Percentiles rank a stretch among this genome's conserved stretches.
phyloP scores from a whole-genome alignment of 2,329 filamentous ascomycete genomes.

The Ustilaginoidea virens region DNA sequence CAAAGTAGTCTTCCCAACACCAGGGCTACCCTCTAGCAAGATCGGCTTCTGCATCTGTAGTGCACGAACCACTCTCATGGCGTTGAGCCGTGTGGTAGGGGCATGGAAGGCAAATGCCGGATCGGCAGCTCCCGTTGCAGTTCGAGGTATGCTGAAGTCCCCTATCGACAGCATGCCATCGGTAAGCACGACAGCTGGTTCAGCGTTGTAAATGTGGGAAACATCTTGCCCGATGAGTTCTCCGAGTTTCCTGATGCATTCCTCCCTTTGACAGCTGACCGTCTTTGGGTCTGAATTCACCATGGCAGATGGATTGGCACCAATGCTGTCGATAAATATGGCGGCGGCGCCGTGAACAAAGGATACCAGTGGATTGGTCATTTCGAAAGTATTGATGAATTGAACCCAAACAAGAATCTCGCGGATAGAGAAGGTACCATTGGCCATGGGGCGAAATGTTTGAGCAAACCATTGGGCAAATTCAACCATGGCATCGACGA shows the following conservation, averaged over 20 bases:
- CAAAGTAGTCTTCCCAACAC: conserved; percentile 92
- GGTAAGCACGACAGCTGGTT: conserved; percentile 41
- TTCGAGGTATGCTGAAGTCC: conserved; percentile 49
- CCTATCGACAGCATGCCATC: conserved; percentile 48
- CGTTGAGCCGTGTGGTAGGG: conserved; percentile 78
- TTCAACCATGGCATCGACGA: conserved; percentile 57
- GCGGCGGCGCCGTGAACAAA: conserved; percentile 79
- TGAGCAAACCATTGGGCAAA: conserved; percentile 91
- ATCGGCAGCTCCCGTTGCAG: conserved; percentile 22
- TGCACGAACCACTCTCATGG: conserved; percentile 79
- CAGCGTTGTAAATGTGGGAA: conserved; percentile 45
- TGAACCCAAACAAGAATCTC: conserved; percentile 88
- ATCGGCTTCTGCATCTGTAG: conserved; percentile 84
- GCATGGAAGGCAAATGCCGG: conserved; percentile 55
- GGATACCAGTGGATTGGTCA: conserved; percentile 27
- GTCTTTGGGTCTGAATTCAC: conserved; percentile 56
- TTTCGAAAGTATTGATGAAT: conserved; percentile 61
- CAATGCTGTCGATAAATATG: conserved; percentile 89
- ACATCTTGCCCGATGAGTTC: conserved; percentile 50
- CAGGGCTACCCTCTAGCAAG: conserved; percentile 89
- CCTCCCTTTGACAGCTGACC: conserved; percentile 53
- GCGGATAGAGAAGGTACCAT: conserved; percentile 73
- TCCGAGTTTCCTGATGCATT: conserved; percentile 59
- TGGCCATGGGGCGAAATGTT: conserved; percentile 59
- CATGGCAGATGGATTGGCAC: conserved; percentile 84